phyloP scores from a whole-genome alignment of 306 rosid species.

The Medicago arabica region DNA sequence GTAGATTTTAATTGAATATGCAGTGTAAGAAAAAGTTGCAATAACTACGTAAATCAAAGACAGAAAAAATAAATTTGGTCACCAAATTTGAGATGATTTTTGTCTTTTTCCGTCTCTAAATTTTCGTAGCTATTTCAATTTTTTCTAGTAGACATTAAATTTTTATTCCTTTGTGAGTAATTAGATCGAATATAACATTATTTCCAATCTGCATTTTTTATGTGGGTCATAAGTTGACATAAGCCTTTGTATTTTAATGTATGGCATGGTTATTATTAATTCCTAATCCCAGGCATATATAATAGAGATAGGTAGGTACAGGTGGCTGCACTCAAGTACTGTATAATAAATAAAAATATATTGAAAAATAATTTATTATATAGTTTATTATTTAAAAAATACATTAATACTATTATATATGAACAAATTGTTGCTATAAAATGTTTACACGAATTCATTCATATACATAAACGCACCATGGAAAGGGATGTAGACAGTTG shows the following conservation, averaged over 20 bases:
- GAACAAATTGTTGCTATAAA: background rate
- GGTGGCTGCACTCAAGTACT: slow-evolving; percentile 28
- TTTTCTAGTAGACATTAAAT: background rate
- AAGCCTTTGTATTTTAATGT: slow-evolving; percentile 27
- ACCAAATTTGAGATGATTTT: too few species aligned
- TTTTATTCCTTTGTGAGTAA: slow-evolving; percentile 18
- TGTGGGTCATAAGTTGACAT: slow-evolving; percentile 39
- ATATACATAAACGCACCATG: background rate
- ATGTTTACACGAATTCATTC: background rate
- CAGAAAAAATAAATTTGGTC: too few species aligned
- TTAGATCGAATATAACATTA: background rate
- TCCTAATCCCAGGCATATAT: slow-evolving; percentile 31
- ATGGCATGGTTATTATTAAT: slow-evolving; percentile 25
- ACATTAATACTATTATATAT: background rate
- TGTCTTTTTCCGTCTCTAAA: too few species aligned
- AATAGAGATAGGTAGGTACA: slow-evolving; percentile 35
- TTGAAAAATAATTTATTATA: background rate
- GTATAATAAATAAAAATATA: slow-evolving; percentile 30
- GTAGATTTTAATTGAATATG: background rate
- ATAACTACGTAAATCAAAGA: too few species aligned
- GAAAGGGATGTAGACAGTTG: slow-evolving; percentile 30
- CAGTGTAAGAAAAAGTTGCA: background rate
- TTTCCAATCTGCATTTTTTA: slow-evolving; percentile 10
- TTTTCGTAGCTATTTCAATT: too few species aligned
- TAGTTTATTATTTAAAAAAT: background rate